phyloP scores from a whole-genome alignment of 2,329 filamentous ascomycete genomes.

The Rhytidhysteron rufulum region DNA sequence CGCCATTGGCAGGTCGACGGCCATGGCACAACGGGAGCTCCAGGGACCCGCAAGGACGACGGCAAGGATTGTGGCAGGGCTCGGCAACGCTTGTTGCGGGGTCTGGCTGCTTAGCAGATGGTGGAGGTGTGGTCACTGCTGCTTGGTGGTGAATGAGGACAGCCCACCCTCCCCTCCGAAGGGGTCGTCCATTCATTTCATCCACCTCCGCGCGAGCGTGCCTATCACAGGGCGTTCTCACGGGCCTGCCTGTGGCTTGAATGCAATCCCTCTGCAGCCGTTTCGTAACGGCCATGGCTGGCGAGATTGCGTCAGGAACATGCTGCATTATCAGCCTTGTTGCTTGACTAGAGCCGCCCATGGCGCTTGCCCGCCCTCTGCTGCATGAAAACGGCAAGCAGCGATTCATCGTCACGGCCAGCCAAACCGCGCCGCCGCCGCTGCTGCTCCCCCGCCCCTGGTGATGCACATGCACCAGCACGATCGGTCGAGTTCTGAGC shows the following conservation, averaged over 20 bases:
- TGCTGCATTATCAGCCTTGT: conserved; percentile 37
- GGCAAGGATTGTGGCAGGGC: conserved; percentile 30
- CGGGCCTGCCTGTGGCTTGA: conserved; percentile 21
- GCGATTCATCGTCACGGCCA: neutral
- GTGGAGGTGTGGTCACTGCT: conserved; percentile 18
- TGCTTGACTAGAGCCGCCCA: conserved; percentile 30
- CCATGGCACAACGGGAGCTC: conserved; percentile 33
- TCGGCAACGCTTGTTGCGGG: conserved; percentile 43
- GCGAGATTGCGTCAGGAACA: conserved; percentile 42
- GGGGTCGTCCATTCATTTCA: conserved; percentile 4
- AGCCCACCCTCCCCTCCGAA: neutral
- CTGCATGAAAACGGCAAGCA: conserved; percentile 25
- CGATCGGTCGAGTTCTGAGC: conserved; percentile 30
- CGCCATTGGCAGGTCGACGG: too few species aligned
- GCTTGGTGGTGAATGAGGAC: neutral
- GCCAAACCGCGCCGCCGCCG: too few species aligned
- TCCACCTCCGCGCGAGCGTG: conserved; percentile 18
- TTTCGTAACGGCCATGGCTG: conserved; percentile 33
- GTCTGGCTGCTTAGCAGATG: conserved; percentile 20
- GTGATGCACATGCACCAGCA: conserved; percentile 34
- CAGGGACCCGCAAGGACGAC: conserved; percentile 31
- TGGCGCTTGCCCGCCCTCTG: conserved; percentile 18
- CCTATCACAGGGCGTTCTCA: conserved; percentile 14
- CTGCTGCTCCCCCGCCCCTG: conserved; percentile 7
- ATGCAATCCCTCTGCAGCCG: conserved; percentile 23